phyloP scores from a whole-genome alignment of 768 basidiomycete species.

The Hygrocybe punicea region DNA sequence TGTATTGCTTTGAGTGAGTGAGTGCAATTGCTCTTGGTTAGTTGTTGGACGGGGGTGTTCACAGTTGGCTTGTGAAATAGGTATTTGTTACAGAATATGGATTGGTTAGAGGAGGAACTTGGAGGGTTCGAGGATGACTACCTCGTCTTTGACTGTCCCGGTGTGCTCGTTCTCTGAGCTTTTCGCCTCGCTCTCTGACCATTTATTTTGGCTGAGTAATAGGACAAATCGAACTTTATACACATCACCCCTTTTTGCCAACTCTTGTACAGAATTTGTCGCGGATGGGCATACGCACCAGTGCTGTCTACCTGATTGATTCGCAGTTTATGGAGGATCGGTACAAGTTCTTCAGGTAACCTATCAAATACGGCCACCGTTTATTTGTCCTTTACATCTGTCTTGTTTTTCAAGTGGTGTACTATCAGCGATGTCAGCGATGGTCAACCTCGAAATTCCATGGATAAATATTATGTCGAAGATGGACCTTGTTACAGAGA shows the following conservation, averaged over 20 bases:
- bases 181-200: background rate
- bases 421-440: constrained; percentile 96
- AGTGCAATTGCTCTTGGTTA: constrained; percentile 34
- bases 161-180: constrained; percentile 37
- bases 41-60: background rate
- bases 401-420: constrained; percentile 62
- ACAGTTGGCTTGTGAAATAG: constrained; percentile 38
- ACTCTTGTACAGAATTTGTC: constrained; percentile 74
- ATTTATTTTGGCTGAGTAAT: constrained; percentile 4
- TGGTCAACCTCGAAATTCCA: constrained; percentile 96
- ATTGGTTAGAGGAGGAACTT: constrained; percentile 96
- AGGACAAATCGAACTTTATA: constrained; percentile 99
- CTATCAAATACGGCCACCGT: background rate
- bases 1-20: constrained; percentile 99
- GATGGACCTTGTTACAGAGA: constrained; percentile 89
- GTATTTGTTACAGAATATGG: constrained; percentile 94
- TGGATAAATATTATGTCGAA: constrained; percentile 99
- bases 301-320: constrained; percentile 89
- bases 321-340: constrained; percentile 99
- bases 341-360: constrained; percentile 92
- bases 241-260: constrained; percentile 95
- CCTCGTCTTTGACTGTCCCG: constrained; percentile 87
- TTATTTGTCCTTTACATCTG: background rate
- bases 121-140: constrained; percentile 96
- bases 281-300: constrained; percentile 79